These are phyloP conservation scores for Magnusiomyces tetraspermus DNA, from an alignment of 1,139 yeast genomes.

Conservation along the genomic window DNA sequence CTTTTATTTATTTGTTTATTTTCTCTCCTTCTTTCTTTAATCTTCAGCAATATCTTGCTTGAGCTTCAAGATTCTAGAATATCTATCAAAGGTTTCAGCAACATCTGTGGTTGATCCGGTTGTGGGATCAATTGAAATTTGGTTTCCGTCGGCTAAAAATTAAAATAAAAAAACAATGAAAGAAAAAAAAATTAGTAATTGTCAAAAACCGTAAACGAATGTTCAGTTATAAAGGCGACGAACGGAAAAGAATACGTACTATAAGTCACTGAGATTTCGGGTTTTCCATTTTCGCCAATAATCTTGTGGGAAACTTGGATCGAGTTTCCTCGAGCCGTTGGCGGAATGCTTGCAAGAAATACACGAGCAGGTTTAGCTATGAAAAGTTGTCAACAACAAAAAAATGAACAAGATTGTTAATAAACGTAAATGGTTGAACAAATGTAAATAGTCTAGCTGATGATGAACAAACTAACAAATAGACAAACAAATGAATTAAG, in stretches of 20 bases:
- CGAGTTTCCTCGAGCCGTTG: conserved; percentile 25
- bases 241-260: conserved; percentile 28
- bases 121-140: conserved; percentile 58
- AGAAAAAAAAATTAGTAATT: background rate
- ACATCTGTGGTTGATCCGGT: conserved; percentile 31
- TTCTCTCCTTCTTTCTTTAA: no score
- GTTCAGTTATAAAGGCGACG: background rate
- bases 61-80: conserved; percentile 48
- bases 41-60: conserved; percentile 33
- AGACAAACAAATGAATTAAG: background rate
- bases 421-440: background rate
- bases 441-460: no score
- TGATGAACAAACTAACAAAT: no score
- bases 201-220: background rate
- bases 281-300: conserved; percentile 38
- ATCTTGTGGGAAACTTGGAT: conserved; percentile 27
- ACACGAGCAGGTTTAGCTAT: conserved; percentile 72
- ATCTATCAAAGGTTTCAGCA: conserved; percentile 40
- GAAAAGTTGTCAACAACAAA: no score
- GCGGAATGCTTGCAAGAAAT: conserved; percentile 73
- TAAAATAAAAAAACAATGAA: background rate
- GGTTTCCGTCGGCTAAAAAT: conserved; percentile 54
- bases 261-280: conserved; percentile 63
- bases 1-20: background rate
- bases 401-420: background rate